phyloP scores from a whole-genome alignment of 1,284 basidiomycete genomes.

The Grifola frondosa region DNA sequence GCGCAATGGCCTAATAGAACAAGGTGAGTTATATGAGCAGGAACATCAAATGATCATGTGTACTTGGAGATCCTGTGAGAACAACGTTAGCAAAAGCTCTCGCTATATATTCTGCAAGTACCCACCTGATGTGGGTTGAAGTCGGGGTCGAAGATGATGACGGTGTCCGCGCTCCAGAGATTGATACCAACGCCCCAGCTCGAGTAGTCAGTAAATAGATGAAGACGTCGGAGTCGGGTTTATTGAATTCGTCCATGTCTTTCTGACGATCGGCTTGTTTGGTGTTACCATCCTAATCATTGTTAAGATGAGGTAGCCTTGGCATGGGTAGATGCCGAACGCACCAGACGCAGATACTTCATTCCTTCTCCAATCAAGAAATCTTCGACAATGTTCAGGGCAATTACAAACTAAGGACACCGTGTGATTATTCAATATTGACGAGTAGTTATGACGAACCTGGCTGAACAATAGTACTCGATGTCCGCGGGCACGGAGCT shows the following conservation, averaged over 20 bases:
- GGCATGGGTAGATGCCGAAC: slow-evolving; percentile 20
- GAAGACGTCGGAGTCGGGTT: slow-evolving; percentile 81
- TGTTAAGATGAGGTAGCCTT: neutral
- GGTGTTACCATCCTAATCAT: slow-evolving; percentile 82
- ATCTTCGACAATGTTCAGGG: slow-evolving; percentile 89
- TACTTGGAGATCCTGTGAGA: slow-evolving; percentile 67
- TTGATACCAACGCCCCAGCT: slow-evolving; percentile 98
- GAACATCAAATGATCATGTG: neutral
- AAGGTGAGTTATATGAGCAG: slow-evolving; percentile 10
- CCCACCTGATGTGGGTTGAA: slow-evolving; percentile 90
- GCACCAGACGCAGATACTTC: slow-evolving; percentile 86
- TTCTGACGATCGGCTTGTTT: slow-evolving; percentile 88
- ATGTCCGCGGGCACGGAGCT: slow-evolving; percentile 88
- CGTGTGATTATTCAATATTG: slow-evolving; percentile 1
- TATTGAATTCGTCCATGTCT: slow-evolving; percentile 93
- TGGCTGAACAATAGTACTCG: slow-evolving; percentile 97
- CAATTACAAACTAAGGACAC: slow-evolving; percentile 85
- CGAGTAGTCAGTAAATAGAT: slow-evolving; percentile 92
- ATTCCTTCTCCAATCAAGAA: slow-evolving; percentile 89
- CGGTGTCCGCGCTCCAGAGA: slow-evolving; percentile 84
- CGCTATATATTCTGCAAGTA: neutral
- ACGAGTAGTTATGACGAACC: slow-evolving; percentile 48
- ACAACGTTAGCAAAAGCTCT: neutral
- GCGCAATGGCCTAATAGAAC: slow-evolving; percentile 74
- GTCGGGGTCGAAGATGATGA: slow-evolving; percentile 91